Conservation (phyloP, 1,284 basidiomycete genomes). For the Marasmius sp. region DNA sequence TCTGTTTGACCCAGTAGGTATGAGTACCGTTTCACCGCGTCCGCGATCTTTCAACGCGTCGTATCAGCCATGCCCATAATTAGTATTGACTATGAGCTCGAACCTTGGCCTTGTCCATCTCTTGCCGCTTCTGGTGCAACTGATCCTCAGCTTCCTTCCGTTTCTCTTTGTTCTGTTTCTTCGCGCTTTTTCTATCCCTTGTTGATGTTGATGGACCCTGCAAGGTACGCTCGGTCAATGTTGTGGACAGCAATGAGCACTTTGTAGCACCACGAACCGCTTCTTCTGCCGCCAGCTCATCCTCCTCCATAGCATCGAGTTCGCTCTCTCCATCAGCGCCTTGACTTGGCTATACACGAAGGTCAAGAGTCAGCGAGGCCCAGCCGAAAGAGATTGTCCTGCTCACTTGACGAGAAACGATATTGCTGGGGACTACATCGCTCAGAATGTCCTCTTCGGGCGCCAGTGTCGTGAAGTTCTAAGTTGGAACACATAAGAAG, state of each 20-base stretch:
- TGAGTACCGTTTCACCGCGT: constrained; percentile 93
- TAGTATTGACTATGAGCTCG: constrained; percentile 5
- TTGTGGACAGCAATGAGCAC: background rate
- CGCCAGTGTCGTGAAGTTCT: constrained; percentile 12
- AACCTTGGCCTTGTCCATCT: constrained; percentile 84
- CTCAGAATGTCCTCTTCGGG: constrained; percentile 76
- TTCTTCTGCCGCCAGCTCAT: constrained; percentile 62
- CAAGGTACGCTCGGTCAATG: background rate
- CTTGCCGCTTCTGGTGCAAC: constrained; percentile 66
- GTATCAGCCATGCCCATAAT: constrained; percentile 13
- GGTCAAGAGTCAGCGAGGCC: background rate
- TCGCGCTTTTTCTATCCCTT: constrained; percentile 17
- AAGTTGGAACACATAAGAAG: background rate
- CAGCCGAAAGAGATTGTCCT: background rate
- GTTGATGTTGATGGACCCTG: constrained; percentile 2
- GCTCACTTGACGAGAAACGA: constrained; percentile 75
- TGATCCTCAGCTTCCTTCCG: constrained; percentile 69
- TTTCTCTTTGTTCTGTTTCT: constrained; percentile 54
- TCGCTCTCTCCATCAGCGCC: constrained; percentile 69
- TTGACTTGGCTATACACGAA: constrained; percentile 57
- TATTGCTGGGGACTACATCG: constrained; percentile 80
- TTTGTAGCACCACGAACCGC: constrained; percentile 9
- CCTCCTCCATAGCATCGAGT: constrained; percentile 57
- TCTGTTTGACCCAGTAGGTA: constrained; percentile 95
- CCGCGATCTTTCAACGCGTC: constrained; percentile 62